These are phyloP conservation scores for Lomentospora prolificans DNA, from an alignment of 2,329 filamentous ascomycete genomes.

Conservation along the genomic window DNA sequence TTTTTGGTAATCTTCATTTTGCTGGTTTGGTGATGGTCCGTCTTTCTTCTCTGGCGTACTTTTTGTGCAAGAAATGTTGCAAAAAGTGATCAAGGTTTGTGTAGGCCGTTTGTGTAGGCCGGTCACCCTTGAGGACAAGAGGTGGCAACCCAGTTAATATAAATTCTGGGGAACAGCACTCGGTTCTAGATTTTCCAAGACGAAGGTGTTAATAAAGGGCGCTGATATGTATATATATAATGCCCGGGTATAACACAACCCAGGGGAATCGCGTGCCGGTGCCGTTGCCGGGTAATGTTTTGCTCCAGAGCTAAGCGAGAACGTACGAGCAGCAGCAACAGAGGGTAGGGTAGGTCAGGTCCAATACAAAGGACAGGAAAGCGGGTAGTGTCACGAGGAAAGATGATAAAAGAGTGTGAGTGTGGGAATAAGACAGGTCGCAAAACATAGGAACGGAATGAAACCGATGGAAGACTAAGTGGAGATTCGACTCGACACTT, in stretches of 20 bases:
- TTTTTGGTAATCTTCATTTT: conserved; percentile 62
- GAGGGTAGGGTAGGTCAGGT: too few relatives aligned
- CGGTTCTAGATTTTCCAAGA: not conserved
- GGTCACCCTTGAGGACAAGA: too few relatives aligned
- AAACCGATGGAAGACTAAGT: not conserved
- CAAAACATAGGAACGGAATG: not conserved
- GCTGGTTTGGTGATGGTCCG: too few relatives aligned
- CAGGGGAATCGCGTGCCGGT: not conserved
- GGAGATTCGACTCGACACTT: not conserved
- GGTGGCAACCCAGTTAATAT: too few relatives aligned
- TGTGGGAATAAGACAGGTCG: not conserved
- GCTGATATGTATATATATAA: not conserved
- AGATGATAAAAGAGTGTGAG: not conserved
- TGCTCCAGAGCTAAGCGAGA: conserved; percentile 4
- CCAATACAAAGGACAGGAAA: not conserved
- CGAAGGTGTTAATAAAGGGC: not conserved
- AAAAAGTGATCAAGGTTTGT: too few relatives aligned
- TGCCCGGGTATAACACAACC: not conserved
- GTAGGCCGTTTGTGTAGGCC: too few relatives aligned
- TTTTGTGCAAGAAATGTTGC: not conserved
- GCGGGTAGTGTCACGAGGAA: not conserved
- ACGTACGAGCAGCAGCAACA: not conserved
- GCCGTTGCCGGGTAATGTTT: conserved; percentile 6
- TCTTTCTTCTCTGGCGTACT: not conserved
- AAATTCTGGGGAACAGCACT: too few relatives aligned